Evolutionary conservation across 2,329 filamentous ascomycete species (phyloP).

Genomic region (Cytospora schulzeri): DNA sequence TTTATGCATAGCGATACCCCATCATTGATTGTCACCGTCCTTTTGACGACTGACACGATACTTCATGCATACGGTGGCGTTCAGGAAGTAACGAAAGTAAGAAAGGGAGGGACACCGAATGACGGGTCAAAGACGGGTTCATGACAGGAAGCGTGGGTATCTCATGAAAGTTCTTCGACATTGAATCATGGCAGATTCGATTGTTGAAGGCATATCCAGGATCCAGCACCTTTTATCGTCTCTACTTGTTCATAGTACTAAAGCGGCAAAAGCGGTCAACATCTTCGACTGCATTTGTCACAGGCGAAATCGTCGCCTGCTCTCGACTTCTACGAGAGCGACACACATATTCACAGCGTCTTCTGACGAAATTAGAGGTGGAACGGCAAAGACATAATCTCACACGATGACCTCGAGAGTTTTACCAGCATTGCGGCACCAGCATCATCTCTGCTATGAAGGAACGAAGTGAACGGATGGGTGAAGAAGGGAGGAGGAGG

Average conservation of each 20-base stretch:
- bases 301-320: neutral
- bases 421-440: conserved; percentile 3
- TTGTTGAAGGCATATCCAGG: neutral
- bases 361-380: neutral
- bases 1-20: conserved; percentile 22
- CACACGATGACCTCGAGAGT: neutral
- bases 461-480: neutral
- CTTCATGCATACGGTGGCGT: conserved; percentile 18
- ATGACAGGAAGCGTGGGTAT: neutral
- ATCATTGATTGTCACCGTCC: neutral
- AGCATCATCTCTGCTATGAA: neutral
- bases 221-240: neutral
- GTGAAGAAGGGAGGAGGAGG: neutral
- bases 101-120: neutral
- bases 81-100: neutral
- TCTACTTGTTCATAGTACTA: conserved; percentile 1
- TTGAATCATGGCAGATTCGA: conserved; percentile 15
- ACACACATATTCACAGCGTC: conserved; percentile 5
- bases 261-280: neutral
- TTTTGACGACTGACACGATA: conserved; percentile 1
- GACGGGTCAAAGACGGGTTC: conserved; percentile 6
- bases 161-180: neutral
- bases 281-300: neutral
- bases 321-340: neutral
- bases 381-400: neutral